phyloP scores from a whole-genome alignment of 2,329 filamentous ascomycete genomes.

The Verticillium klebahnii region DNA sequence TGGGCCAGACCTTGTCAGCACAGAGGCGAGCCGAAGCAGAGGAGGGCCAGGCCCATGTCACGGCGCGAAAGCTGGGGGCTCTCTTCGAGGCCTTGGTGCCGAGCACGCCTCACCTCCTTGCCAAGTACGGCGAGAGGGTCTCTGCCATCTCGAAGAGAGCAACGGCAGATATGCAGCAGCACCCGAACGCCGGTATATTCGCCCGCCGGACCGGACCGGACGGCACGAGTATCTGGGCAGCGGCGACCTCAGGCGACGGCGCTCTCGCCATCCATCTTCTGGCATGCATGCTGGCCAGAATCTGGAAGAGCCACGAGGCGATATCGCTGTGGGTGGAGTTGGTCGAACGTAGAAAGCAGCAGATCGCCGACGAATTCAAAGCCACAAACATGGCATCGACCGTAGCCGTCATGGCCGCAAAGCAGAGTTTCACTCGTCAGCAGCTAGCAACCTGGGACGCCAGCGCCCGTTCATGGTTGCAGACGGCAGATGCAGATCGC shows the following conservation, averaged over 20 bases:
- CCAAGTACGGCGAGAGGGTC: slow-evolving; percentile 14
- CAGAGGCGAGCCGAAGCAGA: slow-evolving; percentile 29
- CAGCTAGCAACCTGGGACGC: slow-evolving; percentile 27
- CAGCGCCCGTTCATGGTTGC: slow-evolving; percentile 30
- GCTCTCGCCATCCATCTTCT: slow-evolving; percentile 22
- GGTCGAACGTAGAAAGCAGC: slow-evolving; percentile 7
- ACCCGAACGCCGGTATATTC: slow-evolving; percentile 4
- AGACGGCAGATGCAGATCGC: slow-evolving; percentile 4
- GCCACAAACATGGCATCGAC: not conserved
- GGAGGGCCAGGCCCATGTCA: slow-evolving; percentile 26
- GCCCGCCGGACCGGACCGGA: slow-evolving; percentile 18
- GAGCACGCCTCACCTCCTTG: slow-evolving; percentile 7
- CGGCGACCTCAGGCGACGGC: slow-evolving; percentile 20
- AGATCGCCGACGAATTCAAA: not conserved
- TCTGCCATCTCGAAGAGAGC: slow-evolving; percentile 10
- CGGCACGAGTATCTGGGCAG: slow-evolving; percentile 23
- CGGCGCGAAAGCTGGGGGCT: slow-evolving; percentile 28
- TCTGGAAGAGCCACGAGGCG: slow-evolving; percentile 21
- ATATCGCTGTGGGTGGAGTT: slow-evolving; percentile 28
- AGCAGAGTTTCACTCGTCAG: slow-evolving; percentile 12
- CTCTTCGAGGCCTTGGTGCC: slow-evolving; percentile 23
- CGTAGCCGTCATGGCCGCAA: not conserved
- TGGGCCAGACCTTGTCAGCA: slow-evolving; percentile 25
- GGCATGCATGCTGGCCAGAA: slow-evolving; percentile 29
- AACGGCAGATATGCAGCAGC: not conserved